Evolutionary conservation across 345 rosid species (phyloP).

Genomic region (Pistacia vera): DNA sequence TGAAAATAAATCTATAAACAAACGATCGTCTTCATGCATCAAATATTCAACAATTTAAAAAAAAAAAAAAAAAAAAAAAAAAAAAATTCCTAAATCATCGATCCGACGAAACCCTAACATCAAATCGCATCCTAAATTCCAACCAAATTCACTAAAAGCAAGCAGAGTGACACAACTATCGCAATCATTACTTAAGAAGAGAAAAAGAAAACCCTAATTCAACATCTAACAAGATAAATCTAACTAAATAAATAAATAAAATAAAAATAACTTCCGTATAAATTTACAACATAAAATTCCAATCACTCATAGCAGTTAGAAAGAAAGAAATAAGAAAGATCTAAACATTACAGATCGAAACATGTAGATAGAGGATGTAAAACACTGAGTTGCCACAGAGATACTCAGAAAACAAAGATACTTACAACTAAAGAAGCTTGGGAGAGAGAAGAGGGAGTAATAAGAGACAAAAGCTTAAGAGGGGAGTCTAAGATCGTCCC

Average conservation of each 20-base stretch:
- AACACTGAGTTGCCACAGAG: not conserved
- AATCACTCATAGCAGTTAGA: not conserved
- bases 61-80: too few relatives aligned
- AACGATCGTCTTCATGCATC: not conserved
- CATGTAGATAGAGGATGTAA: not conserved
- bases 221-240: not conserved
- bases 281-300: not conserved
- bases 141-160: not conserved
- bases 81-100: not conserved
- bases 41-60: not conserved
- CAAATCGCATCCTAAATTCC: not conserved
- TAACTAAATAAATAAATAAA: too few relatives aligned
- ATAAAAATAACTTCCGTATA: too few relatives aligned
- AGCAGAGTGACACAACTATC: not conserved
- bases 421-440: not conserved
- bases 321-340: not conserved
- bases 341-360: conserved; percentile 1
- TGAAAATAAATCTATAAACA: not conserved
- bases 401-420: not conserved
- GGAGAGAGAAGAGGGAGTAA: not conserved
- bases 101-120: not conserved
- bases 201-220: not conserved
- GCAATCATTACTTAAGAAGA: not conserved
- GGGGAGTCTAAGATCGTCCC: conserved; percentile 3
- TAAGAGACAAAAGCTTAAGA: not conserved